Conservation (phyloP, 306 rosid genomes). For the Cyamopsis tetragonoloba region DNA sequence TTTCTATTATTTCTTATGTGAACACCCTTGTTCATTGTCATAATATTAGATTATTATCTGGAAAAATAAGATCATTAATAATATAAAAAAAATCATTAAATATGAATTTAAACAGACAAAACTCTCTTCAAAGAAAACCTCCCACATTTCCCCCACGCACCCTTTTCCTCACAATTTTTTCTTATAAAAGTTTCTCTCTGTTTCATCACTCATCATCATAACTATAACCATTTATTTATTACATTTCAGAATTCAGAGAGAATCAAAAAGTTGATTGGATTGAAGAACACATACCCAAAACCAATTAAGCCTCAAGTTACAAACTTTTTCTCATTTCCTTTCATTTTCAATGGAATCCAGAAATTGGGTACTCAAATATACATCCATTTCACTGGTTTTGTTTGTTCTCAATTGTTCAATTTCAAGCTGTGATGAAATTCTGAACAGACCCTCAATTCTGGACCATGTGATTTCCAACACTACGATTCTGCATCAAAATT, state of each 20-base stretch:
- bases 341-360: slow-evolving; percentile 24
- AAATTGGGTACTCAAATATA: slow-evolving; percentile 10
- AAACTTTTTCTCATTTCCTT: neutral
- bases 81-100: too few species aligned
- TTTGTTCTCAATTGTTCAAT: neutral
- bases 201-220: neutral
- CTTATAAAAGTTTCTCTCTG: neutral
- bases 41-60: too few species aligned
- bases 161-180: neutral
- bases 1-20: too few species aligned
- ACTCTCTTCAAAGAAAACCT: neutral
- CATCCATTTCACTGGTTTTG: neutral
- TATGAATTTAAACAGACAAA: neutral
- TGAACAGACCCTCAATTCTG: slow-evolving; percentile 1
- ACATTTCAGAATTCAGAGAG: neutral
- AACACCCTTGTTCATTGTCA: too few species aligned
- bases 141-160: neutral
- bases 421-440: neutral
- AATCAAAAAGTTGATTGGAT: too few species aligned
- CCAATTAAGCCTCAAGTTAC: neutral
- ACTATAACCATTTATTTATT: neutral
- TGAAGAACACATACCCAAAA: too few species aligned
- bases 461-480: slow-evolving; percentile 34
- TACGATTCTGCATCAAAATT: slow-evolving; percentile 40
- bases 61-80: too few species aligned